A percentile compares a stretch with the other conserved stretches of the same genome.
Conservation (phyloP, 305 asterid species). For the Stenogyne calaminthoides region DNA sequence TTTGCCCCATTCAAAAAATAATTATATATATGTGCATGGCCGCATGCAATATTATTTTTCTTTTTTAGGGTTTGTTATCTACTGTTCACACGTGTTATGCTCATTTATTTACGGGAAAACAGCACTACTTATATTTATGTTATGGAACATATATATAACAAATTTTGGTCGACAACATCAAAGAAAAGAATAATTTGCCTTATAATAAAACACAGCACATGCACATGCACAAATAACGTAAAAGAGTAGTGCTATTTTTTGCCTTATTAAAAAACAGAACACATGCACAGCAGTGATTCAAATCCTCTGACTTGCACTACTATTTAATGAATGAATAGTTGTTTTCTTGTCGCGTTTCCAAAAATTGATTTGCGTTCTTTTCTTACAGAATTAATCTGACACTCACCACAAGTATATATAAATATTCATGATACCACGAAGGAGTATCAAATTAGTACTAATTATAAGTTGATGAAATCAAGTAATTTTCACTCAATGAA, state of each 20-base stretch:
- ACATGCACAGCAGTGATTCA: background rate
- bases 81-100: background rate
- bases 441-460: too few species aligned
- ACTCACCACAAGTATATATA: background rate
- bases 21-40: too few species aligned
- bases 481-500: background rate
- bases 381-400: background rate
- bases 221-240: background rate
- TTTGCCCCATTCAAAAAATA: too few species aligned
- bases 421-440: background rate
- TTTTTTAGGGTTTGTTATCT: too few species aligned
- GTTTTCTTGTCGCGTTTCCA: background rate
- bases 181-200: background rate
- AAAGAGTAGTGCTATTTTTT: background rate
- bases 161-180: background rate
- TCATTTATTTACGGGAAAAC: background rate
- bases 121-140: background rate
- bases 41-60: too few species aligned
- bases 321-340: background rate
- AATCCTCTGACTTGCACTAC: background rate
- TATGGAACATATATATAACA: background rate
- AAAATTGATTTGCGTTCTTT: background rate
- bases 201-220: background rate
- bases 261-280: background rate
- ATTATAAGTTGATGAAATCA: background rate